Evolutionary conservation across 441 rosid genomes (phyloP).

Genomic region (Rhodomyrtus psidioides): DNA sequence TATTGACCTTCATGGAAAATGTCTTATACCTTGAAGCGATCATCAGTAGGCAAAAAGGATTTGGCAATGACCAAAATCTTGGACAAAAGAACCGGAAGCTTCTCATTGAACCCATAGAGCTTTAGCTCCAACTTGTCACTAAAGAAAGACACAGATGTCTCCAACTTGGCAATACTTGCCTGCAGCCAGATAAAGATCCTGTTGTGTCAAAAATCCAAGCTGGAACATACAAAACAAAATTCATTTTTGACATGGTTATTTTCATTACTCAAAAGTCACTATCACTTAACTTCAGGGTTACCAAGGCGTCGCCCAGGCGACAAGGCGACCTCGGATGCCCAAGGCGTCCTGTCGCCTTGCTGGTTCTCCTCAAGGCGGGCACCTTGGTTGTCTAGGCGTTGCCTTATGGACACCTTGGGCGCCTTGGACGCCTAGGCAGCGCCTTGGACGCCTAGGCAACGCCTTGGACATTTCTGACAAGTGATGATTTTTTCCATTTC

Average conservation of each 20-base stretch:
- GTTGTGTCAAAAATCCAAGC: neutral
- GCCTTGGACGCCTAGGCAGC: too few species aligned
- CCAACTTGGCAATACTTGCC: constrained; percentile 95
- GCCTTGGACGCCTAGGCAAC: too few species aligned
- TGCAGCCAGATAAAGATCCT: constrained; percentile 24
- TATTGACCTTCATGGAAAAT: neutral
- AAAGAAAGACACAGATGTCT: constrained; percentile 59
- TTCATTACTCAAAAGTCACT: neutral
- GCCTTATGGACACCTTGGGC: too few species aligned
- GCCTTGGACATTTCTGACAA: too few species aligned
- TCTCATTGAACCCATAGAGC: constrained; percentile 90
- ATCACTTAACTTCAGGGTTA: neutral
- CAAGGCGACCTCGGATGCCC: too few species aligned
- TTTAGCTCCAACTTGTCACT: constrained; percentile 85
- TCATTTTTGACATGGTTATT: neutral
- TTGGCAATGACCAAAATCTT: constrained; percentile 61
- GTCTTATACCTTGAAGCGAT: constrained; percentile 66
- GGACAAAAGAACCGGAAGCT: constrained; percentile 65
- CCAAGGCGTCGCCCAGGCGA: too few species aligned
- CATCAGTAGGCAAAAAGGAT: constrained; percentile 60
- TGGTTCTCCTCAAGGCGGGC: too few species aligned
- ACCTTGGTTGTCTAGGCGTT: too few species aligned
- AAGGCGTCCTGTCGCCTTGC: too few species aligned
- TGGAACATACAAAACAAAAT: neutral
- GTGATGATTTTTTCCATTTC: too few species aligned